Conservation (phyloP, 148 eudicot genomes). For the Diospyros kaki region DNA sequence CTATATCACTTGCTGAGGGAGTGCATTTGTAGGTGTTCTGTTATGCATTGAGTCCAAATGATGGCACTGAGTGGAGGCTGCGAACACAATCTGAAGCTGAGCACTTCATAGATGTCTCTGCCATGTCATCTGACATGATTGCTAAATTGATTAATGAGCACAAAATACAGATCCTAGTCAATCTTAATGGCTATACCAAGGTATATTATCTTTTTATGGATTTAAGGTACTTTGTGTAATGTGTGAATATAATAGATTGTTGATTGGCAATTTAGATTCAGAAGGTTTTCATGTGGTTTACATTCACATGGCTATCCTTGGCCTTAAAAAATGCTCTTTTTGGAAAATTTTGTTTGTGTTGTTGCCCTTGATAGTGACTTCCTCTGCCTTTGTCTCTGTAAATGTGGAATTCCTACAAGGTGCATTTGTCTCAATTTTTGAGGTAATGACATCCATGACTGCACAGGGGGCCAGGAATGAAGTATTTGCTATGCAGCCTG, state of each 20-base stretch:
- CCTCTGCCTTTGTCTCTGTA: too few species aligned
- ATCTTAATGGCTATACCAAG: conserved; percentile 95
- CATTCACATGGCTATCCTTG: not conserved
- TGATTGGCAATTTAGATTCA: not conserved
- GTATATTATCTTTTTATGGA: conserved; percentile 21
- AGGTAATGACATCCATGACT: not conserved
- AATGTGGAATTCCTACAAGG: too few species aligned
- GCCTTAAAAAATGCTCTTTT: not conserved
- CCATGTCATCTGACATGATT: conserved; percentile 80
- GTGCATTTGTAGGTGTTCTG: conserved; percentile 64
- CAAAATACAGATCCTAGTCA: conserved; percentile 74
- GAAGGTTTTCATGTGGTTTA: not conserved
- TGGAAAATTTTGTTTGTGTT: not conserved
- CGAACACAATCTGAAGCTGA: conserved; percentile 85
- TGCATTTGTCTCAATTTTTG: not conserved
- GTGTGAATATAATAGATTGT: not conserved
- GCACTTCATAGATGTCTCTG: conserved; percentile 74
- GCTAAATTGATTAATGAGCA: conserved; percentile 77
- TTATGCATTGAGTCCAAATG: conserved; percentile 85
- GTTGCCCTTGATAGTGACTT: too few species aligned
- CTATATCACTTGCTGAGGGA: too few species aligned
- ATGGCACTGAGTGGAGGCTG: conserved; percentile 86
- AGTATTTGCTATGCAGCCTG: conserved; percentile 97
- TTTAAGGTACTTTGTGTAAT: too few species aligned
- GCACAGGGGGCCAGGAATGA: conserved; percentile 91